These are phyloP conservation scores for Aspergillus ellipticus DNA, from an alignment of 495 filamentous ascomycete species.

Conservation along the genomic window DNA sequence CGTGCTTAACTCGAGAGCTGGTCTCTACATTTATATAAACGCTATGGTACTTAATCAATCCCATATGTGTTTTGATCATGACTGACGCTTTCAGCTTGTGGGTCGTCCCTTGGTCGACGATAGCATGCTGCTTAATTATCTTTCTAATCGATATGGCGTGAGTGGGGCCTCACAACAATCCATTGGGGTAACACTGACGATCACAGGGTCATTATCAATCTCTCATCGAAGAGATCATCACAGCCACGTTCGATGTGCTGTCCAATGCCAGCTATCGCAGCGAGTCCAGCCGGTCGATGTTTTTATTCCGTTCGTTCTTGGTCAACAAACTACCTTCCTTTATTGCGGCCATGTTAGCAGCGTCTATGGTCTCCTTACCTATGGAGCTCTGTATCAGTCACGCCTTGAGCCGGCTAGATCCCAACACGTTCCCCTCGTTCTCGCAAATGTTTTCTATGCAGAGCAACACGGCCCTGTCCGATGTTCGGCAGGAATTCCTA, in stretches of 20 bases:
- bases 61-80: neutral
- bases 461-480: conserved; percentile 68
- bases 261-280: conserved; percentile 80
- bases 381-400: conserved; percentile 76
- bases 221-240: conserved; percentile 76
- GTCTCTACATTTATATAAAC: conserved; percentile 88
- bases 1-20: conserved; percentile 74
- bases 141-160: conserved; percentile 79
- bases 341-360: conserved; percentile 57
- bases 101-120: conserved; percentile 84
- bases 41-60: conserved; percentile 61
- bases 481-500: conserved; percentile 86
- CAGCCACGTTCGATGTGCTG: conserved; percentile 83
- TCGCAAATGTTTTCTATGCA: conserved; percentile 78
- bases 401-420: conserved; percentile 71
- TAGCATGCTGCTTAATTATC: conserved; percentile 66
- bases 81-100: conserved; percentile 57
- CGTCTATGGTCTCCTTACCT: conserved; percentile 62
- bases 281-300: conserved; percentile 66
- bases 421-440: conserved; percentile 74
- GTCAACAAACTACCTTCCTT: conserved; percentile 90
- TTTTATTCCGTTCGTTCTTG: conserved; percentile 83
- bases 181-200: neutral
- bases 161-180: conserved; percentile 10
- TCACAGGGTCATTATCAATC: conserved; percentile 65